Percentiles rank a stretch among this genome's conserved stretches.
Evolutionary conservation across 768 basidiomycete genomes (phyloP).

Genomic region (Amanita subjunquillea): DNA sequence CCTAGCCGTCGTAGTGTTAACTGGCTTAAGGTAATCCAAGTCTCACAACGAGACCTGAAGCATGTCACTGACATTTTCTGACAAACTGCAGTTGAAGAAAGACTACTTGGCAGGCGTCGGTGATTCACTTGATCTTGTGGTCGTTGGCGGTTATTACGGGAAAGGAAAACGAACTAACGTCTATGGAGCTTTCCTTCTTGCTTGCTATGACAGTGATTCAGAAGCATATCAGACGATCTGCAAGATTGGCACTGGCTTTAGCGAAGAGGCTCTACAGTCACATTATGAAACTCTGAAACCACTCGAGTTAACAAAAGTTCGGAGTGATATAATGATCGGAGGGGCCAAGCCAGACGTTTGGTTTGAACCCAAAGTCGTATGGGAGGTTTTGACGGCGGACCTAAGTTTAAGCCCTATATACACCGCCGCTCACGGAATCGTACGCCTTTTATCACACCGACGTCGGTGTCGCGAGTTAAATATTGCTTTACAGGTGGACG

Average conservation of each 20-base stretch:
- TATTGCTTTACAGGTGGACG: slow-evolving; percentile 48
- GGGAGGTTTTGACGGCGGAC: slow-evolving; percentile 98
- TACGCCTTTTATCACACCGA: slow-evolving; percentile 24
- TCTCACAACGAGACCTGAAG: background rate
- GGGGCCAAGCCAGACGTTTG: slow-evolving; percentile 95
- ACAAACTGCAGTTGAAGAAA: slow-evolving; percentile 74
- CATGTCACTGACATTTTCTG: slow-evolving; percentile 1
- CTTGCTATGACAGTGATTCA: slow-evolving; percentile 90
- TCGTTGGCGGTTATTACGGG: slow-evolving; percentile 96
- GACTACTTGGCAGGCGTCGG: slow-evolving; percentile 96
- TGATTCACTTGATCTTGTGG: slow-evolving; percentile 94
- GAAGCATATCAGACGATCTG: slow-evolving; percentile 97
- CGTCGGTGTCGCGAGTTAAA: background rate
- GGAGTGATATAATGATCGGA: slow-evolving; percentile 81
- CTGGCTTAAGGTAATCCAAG: slow-evolving; percentile 79
- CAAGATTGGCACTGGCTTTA: slow-evolving; percentile 98
- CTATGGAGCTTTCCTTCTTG: slow-evolving; percentile 95
- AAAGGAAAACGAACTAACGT: slow-evolving; percentile 97
- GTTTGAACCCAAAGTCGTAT: slow-evolving; percentile 96
- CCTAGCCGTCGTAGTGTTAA: slow-evolving; percentile 93
- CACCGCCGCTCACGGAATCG: slow-evolving; percentile 87
- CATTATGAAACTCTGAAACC: slow-evolving; percentile 80
- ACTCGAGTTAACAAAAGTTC: slow-evolving; percentile 55
- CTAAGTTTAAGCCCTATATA: slow-evolving; percentile 94
- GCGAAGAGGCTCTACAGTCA: slow-evolving; percentile 75